A percentile compares a stretch with the other conserved stretches of the same genome.
Evolutionary conservation across 345 rosid genomes (phyloP).

Genomic region (Eucalyptus tenuipes): DNA sequence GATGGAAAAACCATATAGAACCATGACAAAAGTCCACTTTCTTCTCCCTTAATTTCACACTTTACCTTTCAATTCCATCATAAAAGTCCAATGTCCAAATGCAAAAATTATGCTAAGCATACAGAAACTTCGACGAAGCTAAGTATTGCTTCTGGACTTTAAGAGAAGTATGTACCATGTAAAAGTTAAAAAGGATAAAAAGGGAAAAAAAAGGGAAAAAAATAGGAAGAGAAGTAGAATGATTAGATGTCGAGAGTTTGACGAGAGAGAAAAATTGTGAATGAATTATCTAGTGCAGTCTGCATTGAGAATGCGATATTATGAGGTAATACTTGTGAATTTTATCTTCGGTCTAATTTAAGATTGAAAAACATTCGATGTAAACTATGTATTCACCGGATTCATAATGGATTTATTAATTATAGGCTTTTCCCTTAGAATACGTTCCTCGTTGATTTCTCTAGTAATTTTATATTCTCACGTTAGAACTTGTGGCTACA

Average conservation of each 20-base stretch:
- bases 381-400: accelerated
- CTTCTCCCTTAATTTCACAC: background rate
- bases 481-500: background rate
- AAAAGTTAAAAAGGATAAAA: background rate
- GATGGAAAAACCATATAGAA: background rate
- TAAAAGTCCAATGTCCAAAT: background rate
- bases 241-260: background rate
- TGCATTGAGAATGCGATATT: background rate
- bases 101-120: background rate
- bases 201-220: background rate
- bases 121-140: accelerated
- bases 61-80: background rate
- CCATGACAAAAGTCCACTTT: background rate
- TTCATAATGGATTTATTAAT: background rate
- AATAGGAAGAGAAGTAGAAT: background rate
- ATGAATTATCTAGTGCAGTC: background rate
- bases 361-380: accelerated
- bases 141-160: background rate
- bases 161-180: background rate
- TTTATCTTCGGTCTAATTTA: background rate
- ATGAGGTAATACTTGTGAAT: background rate
- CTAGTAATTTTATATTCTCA: accelerated
- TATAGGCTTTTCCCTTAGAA: accelerated
- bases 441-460: accelerated
- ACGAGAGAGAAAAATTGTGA: background rate